A percentile compares a stretch with the other conserved stretches of the same genome.
Conservation (phyloP, 2,329 filamentous ascomycete species). For the Colletotrichum graminicola region DNA sequence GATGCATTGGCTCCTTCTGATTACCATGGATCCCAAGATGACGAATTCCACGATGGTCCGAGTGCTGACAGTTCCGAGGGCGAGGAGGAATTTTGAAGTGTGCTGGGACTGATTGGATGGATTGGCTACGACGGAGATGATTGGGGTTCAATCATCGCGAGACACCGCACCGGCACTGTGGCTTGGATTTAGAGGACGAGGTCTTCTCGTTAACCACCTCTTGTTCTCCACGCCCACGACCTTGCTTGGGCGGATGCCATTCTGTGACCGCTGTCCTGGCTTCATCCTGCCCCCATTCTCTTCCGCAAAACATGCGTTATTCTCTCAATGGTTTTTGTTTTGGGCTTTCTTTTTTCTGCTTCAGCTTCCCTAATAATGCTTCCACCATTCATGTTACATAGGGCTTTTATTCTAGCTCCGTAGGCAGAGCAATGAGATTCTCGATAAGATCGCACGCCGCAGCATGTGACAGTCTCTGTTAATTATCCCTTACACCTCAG, state of each 20-base stretch:
- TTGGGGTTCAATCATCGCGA: too few relatives aligned
- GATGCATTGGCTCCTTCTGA: background rate
- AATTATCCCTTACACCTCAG: rapidly evolving
- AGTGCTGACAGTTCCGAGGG: background rate
- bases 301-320: background rate
- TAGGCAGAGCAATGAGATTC: background rate
- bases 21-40: background rate
- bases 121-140: background rate
- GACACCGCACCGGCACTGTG: too few relatives aligned
- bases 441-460: too few relatives aligned
- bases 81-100: background rate
- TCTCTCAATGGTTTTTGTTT: background rate
- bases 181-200: background rate
- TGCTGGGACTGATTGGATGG: background rate
- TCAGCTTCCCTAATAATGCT: background rate
- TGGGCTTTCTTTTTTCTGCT: too few relatives aligned
- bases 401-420: background rate
- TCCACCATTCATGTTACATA: background rate
- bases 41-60: background rate
- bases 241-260: background rate
- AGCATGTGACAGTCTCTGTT: background rate
- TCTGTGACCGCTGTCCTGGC: background rate
- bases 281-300: background rate
- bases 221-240: background rate
- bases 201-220: background rate